Evolutionary conservation across 1,284 basidiomycete species (phyloP).

Genomic region (Ustilago hordei): DNA sequence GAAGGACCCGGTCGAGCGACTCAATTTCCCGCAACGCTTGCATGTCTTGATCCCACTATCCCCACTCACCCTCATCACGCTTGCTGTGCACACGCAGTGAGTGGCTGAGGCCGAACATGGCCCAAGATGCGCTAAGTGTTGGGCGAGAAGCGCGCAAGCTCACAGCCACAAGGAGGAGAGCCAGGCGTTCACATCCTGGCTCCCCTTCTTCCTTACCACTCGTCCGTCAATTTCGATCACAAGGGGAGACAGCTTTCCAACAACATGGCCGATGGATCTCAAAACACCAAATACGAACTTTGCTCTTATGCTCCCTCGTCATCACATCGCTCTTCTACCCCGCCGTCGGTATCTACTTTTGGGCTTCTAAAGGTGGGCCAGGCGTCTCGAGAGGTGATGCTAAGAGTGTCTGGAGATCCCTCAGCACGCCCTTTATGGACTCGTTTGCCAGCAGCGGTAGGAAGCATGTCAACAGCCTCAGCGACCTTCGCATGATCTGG

Average conservation of each 20-base stretch:
- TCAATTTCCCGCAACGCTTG: neutral
- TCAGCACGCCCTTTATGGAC: slow-evolving; percentile 63
- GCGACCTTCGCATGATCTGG: slow-evolving; percentile 67
- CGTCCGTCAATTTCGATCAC: slow-evolving; percentile 28
- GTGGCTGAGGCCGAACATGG: slow-evolving; percentile 26
- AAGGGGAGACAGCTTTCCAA: slow-evolving; percentile 43
- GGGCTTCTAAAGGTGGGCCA: slow-evolving; percentile 63
- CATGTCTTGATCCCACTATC: neutral
- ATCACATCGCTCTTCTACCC: slow-evolving; percentile 90
- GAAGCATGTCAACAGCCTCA: slow-evolving; percentile 61
- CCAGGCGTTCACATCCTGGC: slow-evolving; percentile 32
- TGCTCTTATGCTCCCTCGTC: slow-evolving; percentile 90
- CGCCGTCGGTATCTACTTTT: slow-evolving; percentile 67
- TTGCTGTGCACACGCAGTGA: slow-evolving; percentile 13
- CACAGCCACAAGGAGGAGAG: slow-evolving; percentile 15
- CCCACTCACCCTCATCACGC: neutral
- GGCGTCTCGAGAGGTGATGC: slow-evolving; percentile 61
- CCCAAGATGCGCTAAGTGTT: slow-evolving; percentile 13
- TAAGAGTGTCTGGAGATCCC: slow-evolving; percentile 60
- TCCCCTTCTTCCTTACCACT: slow-evolving; percentile 35
- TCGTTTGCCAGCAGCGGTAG: slow-evolving; percentile 60
- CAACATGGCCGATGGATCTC: slow-evolving; percentile 63
- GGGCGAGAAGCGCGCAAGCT: slow-evolving; percentile 19
- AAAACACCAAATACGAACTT: slow-evolving; percentile 86
- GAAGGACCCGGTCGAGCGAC: slow-evolving; percentile 2